phyloP scores from a whole-genome alignment of 1,284 basidiomycete genomes.

The Hypsizygus ulmarius region DNA sequence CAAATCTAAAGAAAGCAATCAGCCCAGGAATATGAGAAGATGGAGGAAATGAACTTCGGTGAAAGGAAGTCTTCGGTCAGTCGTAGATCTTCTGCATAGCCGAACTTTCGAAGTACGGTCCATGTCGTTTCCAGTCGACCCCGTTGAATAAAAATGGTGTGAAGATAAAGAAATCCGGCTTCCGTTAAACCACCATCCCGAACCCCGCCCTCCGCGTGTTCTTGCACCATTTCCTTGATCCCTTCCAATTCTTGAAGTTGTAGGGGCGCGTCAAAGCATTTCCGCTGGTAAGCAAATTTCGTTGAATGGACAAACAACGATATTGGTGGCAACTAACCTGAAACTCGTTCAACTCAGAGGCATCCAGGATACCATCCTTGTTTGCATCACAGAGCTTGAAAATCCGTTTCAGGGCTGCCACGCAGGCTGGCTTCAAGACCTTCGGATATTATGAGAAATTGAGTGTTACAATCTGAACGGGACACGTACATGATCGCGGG shows the following conservation, averaged over 20 bases:
- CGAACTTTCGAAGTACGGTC: slow-evolving; percentile 94
- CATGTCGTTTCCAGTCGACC: slow-evolving; percentile 97
- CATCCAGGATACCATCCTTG: slow-evolving; percentile 91
- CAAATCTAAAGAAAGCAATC: slow-evolving; percentile 61
- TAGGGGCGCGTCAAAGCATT: slow-evolving; percentile 93
- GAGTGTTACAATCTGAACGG: slow-evolving; percentile 8
- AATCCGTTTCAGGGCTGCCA: slow-evolving; percentile 87
- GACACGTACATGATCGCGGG: slow-evolving; percentile 79
- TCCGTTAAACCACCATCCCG: slow-evolving; percentile 84
- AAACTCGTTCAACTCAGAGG: slow-evolving; percentile 93
- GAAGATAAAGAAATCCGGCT: slow-evolving; percentile 91
- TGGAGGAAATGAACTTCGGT: slow-evolving; percentile 61
- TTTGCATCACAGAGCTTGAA: slow-evolving; percentile 95
- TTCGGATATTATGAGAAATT: slow-evolving; percentile 29
- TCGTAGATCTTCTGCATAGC: slow-evolving; percentile 92
- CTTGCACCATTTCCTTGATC: slow-evolving; percentile 82
- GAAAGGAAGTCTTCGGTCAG: slow-evolving; percentile 85
- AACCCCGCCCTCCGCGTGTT: slow-evolving; percentile 68
- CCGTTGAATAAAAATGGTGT: slow-evolving; percentile 96
- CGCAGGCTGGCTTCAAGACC: slow-evolving; percentile 93
- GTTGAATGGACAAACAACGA: slow-evolving; percentile 1
- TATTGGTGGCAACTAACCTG: slow-evolving; percentile 55
- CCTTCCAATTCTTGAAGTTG: slow-evolving; percentile 93
- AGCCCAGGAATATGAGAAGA: slow-evolving; percentile 1
- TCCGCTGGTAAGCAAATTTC: slow-evolving; percentile 52